Base-by-base conservation (phyloP, 345 rosid genomes). In the Draba incana region DNA sequence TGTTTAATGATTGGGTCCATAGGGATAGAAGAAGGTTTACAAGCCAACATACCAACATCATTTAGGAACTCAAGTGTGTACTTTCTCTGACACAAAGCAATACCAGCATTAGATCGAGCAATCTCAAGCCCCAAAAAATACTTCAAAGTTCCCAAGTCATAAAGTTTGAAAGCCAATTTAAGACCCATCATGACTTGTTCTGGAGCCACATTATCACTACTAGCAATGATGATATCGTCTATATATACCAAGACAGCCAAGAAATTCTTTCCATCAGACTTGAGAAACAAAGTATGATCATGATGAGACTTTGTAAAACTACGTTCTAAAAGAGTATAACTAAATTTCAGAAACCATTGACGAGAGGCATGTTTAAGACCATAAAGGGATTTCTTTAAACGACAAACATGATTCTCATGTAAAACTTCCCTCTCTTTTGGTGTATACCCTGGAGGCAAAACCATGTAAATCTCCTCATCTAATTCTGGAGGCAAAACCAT, bases 181-280 rank as follows among this genome's bases (percentile, higher is more conserved):
- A 44, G 4, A 2, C 14, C 48, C 1, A 1, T 0, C 2, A 0
- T 44, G 0, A 44, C 2, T 6, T 14, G 23, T 0, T 0, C 0
- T 0, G 7, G 23, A 0, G 2, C 48, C 0, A 3, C 20, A 2
- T 44, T 20, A 44, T 0, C 6, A 3, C 15, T 14, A 0, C 23
- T 44, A 0, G 48, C 23, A n/a, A 44, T 44, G 16, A 44, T 2
- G 0, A 44, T 44, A 14, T 44, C 48, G 1, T 44, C 48, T 2
- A 44, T 23, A 2, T 44, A 44, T 1, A 44, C 48, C 6, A 44
- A 3, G 1, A 44, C 16, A 2, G 23, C 48, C 23, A 28, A 28
- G 4, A 44, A 16, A 44, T n/a, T n/a, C 0, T 1, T 2, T 0
- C 9, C 9, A 7, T 6, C 23, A 2, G 16, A 4, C 14, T 6